Evolutionary conservation across 2,329 filamentous ascomycete genomes (phyloP), one percentile per base, ranked within the genome.

Genomic region (Rutstroemia sp.): DNA sequence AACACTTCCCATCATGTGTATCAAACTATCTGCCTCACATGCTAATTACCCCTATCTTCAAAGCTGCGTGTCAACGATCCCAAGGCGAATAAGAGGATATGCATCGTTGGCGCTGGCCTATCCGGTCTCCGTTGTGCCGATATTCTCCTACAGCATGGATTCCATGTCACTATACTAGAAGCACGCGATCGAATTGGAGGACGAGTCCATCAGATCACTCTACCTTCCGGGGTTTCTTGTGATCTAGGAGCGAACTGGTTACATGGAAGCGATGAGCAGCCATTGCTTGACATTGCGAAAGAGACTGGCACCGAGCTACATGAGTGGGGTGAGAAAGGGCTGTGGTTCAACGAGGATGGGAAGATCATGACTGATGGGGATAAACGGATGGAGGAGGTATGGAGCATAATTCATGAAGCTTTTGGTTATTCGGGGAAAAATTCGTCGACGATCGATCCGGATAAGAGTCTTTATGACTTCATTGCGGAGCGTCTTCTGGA

Each of bases 51-150:
- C 52, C 37, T 14, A 12, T 9, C 16, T 23, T 27, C 23, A 34
- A 44, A 55, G 46, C 16, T 16, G n/a, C 53, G 53, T 6, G n/a
- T 30, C 16, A 18, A 44, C 25, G 42, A 27, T 21, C 38, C 38
- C 16, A 14, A 30, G 18, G 19, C 9, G 7, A 18, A 25, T 30
- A 46, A 45, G 16, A 56, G 56, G 19, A 59, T 67, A 23, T 61
- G 78, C 46, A 72, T 84, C 41, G 72, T 84, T 3, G 81, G 80
- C 14, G 80, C 79, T 23, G 81, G 81, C 5, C 72, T 83, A 30
- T 75, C 79, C 14, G 81, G 80, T 1, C 70, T 83, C 51, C 72
- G 79, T 58, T 81, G 78, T 62, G 80, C 81, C 25, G 79, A 82
- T 58, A 67, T 83, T 1, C 67, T 84, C 9, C 65, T 81, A 2